Percentiles rank a stretch among this genome's conserved stretches.
Conservation (phyloP, 2,329 filamentous ascomycete species). For the Monosporascus sp. region DNA sequence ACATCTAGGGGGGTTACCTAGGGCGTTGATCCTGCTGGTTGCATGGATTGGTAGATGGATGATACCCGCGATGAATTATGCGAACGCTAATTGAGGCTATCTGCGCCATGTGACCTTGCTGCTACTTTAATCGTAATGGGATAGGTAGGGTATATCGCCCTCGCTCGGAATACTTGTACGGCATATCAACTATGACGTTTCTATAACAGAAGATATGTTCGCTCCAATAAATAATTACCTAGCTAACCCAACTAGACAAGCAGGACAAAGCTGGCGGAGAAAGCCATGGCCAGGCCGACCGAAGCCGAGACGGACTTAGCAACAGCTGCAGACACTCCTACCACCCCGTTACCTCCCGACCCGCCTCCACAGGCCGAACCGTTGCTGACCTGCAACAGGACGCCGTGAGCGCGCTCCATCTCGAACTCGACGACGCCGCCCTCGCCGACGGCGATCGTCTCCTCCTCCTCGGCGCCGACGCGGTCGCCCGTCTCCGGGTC, state of each 20-base stretch:
- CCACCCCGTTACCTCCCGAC: not conserved
- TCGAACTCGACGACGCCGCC: constrained; percentile 19
- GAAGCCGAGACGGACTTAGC: not conserved
- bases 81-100: not conserved
- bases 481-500: constrained; percentile 21
- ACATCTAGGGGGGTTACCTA: not conserved
- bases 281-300: not conserved
- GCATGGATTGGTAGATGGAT: not conserved
- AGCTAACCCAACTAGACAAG: not conserved
- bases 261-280: not conserved
- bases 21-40: not conserved
- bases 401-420: constrained; percentile 25
- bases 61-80: not conserved
- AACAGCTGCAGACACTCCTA: not conserved
- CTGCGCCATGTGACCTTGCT: no score
- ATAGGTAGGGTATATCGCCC: no score
- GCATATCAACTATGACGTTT: no score
- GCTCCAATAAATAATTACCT: no score
- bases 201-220: no score
- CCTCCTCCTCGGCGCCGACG: constrained; percentile 13
- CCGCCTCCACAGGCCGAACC: not conserved
- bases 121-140: no score
- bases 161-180: no score
- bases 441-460: constrained; percentile 21
- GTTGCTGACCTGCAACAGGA: constrained; percentile 23